Conservation (phyloP, 2,329 filamentous ascomycete species). For the Pseudocercospora ulei region DNA sequence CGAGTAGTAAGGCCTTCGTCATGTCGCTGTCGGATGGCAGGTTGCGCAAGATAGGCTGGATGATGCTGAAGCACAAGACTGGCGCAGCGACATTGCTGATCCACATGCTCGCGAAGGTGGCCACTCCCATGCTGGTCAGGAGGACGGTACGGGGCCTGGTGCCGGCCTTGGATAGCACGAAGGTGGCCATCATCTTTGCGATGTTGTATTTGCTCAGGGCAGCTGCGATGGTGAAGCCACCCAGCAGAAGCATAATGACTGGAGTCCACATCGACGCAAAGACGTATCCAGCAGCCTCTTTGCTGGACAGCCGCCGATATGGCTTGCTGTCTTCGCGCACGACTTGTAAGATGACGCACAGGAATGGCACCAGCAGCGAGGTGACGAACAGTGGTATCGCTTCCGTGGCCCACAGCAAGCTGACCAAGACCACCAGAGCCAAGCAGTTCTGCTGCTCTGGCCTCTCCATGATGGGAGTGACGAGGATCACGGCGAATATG, state of each 20-base stretch:
- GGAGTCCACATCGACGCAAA: slow-evolving; percentile 98
- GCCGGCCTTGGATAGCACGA: slow-evolving; percentile 91
- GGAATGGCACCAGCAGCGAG: slow-evolving; percentile 82
- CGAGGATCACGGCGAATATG: slow-evolving; percentile 64
- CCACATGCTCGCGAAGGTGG: slow-evolving; percentile 96
- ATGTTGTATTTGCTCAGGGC: slow-evolving; percentile 96
- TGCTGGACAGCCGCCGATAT: slow-evolving; percentile 62
- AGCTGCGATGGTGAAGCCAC: slow-evolving; percentile 90
- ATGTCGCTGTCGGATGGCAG: slow-evolving; percentile 82
- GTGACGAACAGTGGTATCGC: slow-evolving; percentile 96
- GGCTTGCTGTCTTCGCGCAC: slow-evolving; percentile 66
- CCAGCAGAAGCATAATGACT: slow-evolving; percentile 94
- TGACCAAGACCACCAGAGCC: slow-evolving; percentile 86
- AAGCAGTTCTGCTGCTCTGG: slow-evolving; percentile 93
- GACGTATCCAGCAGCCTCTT: slow-evolving; percentile 70
- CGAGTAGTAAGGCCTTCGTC: slow-evolving; percentile 88
- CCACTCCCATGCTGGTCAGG: slow-evolving; percentile 97
- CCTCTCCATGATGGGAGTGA: slow-evolving; percentile 70
- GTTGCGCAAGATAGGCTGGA: slow-evolving; percentile 92
- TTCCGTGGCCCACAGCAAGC: slow-evolving; percentile 86
- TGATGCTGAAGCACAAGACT: slow-evolving; percentile 93
- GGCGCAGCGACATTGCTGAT: slow-evolving; percentile 97
- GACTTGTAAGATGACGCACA: slow-evolving; percentile 77
- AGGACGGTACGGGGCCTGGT: slow-evolving; percentile 81
- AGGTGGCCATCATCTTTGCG: slow-evolving; percentile 91